Evolutionary conservation across 139 green algal genomes (phyloP).

Genomic region (Asterochloris sp.): DNA sequence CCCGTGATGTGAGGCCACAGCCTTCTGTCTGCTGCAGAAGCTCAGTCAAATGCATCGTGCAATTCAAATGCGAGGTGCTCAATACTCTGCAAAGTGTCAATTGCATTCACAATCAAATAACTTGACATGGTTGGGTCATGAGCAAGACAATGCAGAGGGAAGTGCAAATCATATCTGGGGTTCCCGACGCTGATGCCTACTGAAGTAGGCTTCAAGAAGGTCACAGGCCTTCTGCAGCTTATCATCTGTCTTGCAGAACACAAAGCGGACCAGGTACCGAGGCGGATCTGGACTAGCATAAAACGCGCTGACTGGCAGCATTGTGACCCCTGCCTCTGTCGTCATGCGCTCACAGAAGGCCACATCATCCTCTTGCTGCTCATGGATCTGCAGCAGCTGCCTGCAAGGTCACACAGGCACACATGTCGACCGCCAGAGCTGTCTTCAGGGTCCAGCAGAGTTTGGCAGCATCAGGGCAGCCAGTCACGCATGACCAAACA

Average conservation of each 20-base stretch:
- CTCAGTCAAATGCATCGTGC: too few species aligned
- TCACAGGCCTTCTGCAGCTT: slow-evolving; percentile 58
- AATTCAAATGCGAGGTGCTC: too few species aligned
- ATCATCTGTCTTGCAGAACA: slow-evolving; percentile 75
- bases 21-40: too few species aligned
- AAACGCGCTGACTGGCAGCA: slow-evolving; percentile 62
- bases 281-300: slow-evolving; percentile 37
- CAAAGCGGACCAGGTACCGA: slow-evolving; percentile 62
- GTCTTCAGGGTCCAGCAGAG: not conserved
- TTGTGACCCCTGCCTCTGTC: slow-evolving; percentile 63
- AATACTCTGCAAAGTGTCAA: too few species aligned
- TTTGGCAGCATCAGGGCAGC: not conserved
- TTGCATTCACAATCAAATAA: too few species aligned
- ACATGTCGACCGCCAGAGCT: not conserved
- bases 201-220: slow-evolving; percentile 12
- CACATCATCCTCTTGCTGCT: slow-evolving; percentile 43
- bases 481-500: not conserved
- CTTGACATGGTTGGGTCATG: too few species aligned
- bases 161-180: too few species aligned
- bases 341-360: slow-evolving; percentile 67
- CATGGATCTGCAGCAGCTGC: not conserved
- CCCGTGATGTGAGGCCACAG: too few species aligned
- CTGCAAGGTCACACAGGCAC: not conserved
- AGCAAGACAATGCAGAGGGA: too few species aligned
- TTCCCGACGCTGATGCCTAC: too few species aligned